These are phyloP conservation scores for Monilinia vaccinii-corymbosi DNA, from an alignment of 2,329 filamentous ascomycete species.

Conservation along the genomic window DNA sequence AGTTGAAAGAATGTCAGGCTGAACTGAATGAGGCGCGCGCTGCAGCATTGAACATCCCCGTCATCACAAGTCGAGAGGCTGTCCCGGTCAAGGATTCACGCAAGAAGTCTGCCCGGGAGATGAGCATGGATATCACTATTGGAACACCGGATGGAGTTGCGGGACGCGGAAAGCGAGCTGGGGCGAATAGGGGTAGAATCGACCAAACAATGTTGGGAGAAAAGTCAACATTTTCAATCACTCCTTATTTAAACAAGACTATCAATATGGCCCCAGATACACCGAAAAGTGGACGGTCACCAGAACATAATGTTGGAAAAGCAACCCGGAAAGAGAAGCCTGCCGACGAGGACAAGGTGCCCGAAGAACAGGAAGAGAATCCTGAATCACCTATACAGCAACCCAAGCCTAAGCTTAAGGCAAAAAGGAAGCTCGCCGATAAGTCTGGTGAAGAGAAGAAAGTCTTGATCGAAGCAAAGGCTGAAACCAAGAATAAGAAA, in stretches of 20 bases:
- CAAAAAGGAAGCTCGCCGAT: conserved; percentile 19
- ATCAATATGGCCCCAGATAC: conserved; percentile 44
- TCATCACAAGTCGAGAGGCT: conserved; percentile 13
- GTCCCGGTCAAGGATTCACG: conserved; percentile 27
- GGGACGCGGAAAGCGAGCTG: conserved; percentile 34
- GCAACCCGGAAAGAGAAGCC: conserved; percentile 9
- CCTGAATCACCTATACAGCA: conserved; percentile 3
- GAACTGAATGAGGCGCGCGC: conserved; percentile 32
- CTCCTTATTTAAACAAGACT: conserved; percentile 78
- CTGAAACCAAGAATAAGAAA: conserved; percentile 23
- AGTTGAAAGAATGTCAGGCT: conserved; percentile 57
- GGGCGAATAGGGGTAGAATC: conserved; percentile 46
- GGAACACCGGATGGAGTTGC: conserved; percentile 41
- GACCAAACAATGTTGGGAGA: conserved; percentile 60
- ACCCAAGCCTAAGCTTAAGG: conserved; percentile 14
- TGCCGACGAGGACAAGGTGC: conserved; percentile 8
- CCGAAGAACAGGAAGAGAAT: conserved; percentile 2
- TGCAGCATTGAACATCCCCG: conserved; percentile 20
- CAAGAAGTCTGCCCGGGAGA: conserved; percentile 35
- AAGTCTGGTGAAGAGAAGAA: conserved; percentile 31
- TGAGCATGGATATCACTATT: conserved; percentile 38
- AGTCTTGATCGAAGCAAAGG: conserved; percentile 35
- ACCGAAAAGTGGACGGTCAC: conserved; percentile 11
- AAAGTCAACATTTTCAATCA: conserved; percentile 90
- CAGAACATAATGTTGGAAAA: not conserved